These are phyloP conservation scores for cucumber (Cucumis sativus) DNA, from an alignment of 306 rosid genomes.

Conservation along the genomic window DNA sequence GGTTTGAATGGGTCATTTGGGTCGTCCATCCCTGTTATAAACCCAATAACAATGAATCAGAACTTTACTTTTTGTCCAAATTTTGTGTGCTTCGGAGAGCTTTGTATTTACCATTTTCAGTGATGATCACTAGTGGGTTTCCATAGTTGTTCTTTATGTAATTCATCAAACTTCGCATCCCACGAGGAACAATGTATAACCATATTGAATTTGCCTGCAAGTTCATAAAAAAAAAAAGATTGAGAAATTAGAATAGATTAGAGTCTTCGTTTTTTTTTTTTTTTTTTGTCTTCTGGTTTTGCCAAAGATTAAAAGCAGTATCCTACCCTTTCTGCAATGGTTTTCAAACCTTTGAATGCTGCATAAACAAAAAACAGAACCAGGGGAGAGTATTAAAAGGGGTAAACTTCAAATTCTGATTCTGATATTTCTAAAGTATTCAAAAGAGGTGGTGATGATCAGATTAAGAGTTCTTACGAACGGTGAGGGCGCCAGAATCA, in stretches of 20 bases:
- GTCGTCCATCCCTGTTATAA: slow-evolving; percentile 72
- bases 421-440: background rate
- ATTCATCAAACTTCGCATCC: slow-evolving; percentile 60
- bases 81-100: background rate
- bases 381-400: background rate
- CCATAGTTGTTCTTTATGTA: slow-evolving; percentile 61
- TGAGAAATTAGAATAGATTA: background rate
- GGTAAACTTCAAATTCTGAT: background rate
- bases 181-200: slow-evolving; percentile 72
- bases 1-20: slow-evolving; percentile 31
- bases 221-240: background rate
- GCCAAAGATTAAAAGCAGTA: background rate
- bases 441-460: background rate
- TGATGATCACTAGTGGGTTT: slow-evolving; percentile 64
- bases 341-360: slow-evolving; percentile 57
- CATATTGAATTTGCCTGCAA: slow-evolving; percentile 69
- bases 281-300: background rate
- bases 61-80: background rate
- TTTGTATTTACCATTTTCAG: slow-evolving; percentile 67
- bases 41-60: background rate
- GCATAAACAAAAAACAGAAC: slow-evolving; percentile 13
- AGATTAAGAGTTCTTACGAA: slow-evolving; percentile 42
- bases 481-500: slow-evolving; percentile 57
- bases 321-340: slow-evolving; percentile 62
- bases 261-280: background rate